phyloP scores from a whole-genome alignment of 768 basidiomycete species.

The Kwoniella dendrophila region DNA sequence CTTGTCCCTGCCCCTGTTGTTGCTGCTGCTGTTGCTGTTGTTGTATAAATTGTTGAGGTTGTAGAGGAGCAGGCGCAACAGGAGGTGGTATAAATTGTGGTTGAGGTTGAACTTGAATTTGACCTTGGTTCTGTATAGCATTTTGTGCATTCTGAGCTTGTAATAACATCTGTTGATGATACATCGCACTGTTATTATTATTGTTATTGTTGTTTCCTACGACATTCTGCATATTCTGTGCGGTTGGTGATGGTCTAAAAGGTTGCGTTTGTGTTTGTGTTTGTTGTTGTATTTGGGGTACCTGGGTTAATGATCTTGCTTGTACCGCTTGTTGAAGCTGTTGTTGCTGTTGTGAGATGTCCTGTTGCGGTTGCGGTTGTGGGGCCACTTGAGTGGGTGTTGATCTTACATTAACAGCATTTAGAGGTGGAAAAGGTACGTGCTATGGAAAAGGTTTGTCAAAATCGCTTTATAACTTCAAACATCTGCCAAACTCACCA shows the following conservation, averaged over 20 bases:
- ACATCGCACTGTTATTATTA: constrained; percentile 2
- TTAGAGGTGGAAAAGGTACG: constrained; percentile 19
- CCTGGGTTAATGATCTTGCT: not conserved
- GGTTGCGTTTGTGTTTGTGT: constrained; percentile 9
- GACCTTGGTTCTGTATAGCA: constrained; percentile 22
- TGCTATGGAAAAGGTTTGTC: constrained; percentile 1
- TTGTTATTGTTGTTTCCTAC: constrained; percentile 11
- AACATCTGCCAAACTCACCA: constrained; percentile 20
- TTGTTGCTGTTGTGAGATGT: constrained; percentile 1
- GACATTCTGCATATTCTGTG: constrained; percentile 15
- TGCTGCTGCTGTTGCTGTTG: constrained; percentile 15
- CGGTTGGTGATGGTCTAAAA: constrained; percentile 13
- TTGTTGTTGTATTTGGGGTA: constrained; percentile 15
- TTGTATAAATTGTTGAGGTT: constrained; percentile 7
- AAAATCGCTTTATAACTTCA: not conserved
- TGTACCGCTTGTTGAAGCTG: not conserved
- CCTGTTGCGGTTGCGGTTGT: constrained; percentile 9
- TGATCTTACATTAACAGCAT: not conserved
- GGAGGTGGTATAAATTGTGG: not conserved
- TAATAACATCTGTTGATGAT: constrained; percentile 14
- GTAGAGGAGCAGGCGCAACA: not conserved
- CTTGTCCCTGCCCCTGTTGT: constrained; percentile 11
- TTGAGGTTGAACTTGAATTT: constrained; percentile 14
- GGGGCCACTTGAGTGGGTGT: constrained; percentile 3
- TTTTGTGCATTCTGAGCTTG: constrained; percentile 13